Percentiles rank a stretch among this genome's conserved stretches.
These are phyloP conservation scores for Arachis monticola DNA, from an alignment of 331 rosid genomes.

Conservation along the genomic window DNA sequence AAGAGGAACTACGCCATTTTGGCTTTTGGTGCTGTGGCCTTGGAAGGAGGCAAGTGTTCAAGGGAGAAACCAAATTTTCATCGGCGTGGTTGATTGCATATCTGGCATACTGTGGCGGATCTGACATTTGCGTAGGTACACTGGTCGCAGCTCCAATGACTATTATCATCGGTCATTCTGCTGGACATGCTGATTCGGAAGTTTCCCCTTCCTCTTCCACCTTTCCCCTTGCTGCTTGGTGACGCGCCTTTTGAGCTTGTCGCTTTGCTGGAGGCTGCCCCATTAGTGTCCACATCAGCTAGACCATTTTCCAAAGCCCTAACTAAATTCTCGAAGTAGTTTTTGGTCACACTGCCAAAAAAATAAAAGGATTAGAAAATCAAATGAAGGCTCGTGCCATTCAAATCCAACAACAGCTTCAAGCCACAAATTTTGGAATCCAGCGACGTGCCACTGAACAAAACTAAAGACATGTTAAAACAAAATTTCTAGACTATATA, in stretches of 20 bases:
- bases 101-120: constrained; percentile 50
- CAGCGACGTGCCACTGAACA: neutral
- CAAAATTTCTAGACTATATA: neutral
- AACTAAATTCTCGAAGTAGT: constrained; percentile 77
- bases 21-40: constrained; percentile 20
- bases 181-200: constrained; percentile 39
- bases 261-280: constrained; percentile 56
- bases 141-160: constrained; percentile 52
- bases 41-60: neutral
- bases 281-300: constrained; percentile 61
- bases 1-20: constrained; percentile 18
- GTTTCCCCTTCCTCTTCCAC: constrained; percentile 57
- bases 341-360: constrained; percentile 59
- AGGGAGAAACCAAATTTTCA: constrained; percentile 32
- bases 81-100: constrained; percentile 55
- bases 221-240: constrained; percentile 59
- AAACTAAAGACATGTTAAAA: neutral
- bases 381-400: constrained; percentile 12
- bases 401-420: constrained; percentile 21
- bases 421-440: neutral
- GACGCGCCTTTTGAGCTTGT: constrained; percentile 54
- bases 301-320: constrained; percentile 73
- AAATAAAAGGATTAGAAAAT: constrained; percentile 30
- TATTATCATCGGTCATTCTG: constrained; percentile 42
- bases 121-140: constrained; percentile 54